Base-by-base conservation (phyloP, 805 yeast species). In the Metschnikowia shivogae region DNA sequence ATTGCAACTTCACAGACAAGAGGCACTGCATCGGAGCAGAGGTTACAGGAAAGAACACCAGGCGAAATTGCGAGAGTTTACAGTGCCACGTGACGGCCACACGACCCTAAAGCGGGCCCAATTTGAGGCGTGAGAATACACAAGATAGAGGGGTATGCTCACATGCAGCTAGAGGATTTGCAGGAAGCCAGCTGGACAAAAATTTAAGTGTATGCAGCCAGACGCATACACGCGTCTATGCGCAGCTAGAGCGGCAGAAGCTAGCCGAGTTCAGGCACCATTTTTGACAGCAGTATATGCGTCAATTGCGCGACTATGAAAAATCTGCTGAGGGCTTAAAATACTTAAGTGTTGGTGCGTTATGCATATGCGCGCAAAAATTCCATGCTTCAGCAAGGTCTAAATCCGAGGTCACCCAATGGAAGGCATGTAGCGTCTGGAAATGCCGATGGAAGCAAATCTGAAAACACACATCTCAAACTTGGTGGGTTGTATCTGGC, bases 381-480 rank as follows among this genome's bases (percentile, higher is more conserved):
- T 37, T 37, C 40, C 28, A 37, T 37, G 40, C 34, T 29, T 37
- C 34, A 14, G 29, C 34, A 17, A 14, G 12, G 33, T 37, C 33
- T 37, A 37, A 37, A 19, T 30, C 40, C 33, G 40, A 37, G 40
- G 12, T 29, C 26, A 22, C 3, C 26, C 26, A 22, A 2, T 22
- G 8, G 26, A 22, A 22, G 6, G 8, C 26, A 22, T 7, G 26
- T 22, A 22, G 13, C 31, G 31, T 7, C 26, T 6, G 26, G 3
- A 3, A 3, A 29, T 27, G 11, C 29, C 11, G 11, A 10, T 29
- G 13, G 12, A 29, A 29, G 13, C 12, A 3, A 6, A 11, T 11
- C 31, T 3, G 6, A 11, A 29, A 29, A 12, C 31, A 29, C 2
- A n/a, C 12, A 29, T 11, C 12, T 29, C 13, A 5, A 5, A 11